Evolutionary conservation across 2,329 filamentous ascomycete species (phyloP).

Genomic region (Dothistroma septosporum): DNA sequence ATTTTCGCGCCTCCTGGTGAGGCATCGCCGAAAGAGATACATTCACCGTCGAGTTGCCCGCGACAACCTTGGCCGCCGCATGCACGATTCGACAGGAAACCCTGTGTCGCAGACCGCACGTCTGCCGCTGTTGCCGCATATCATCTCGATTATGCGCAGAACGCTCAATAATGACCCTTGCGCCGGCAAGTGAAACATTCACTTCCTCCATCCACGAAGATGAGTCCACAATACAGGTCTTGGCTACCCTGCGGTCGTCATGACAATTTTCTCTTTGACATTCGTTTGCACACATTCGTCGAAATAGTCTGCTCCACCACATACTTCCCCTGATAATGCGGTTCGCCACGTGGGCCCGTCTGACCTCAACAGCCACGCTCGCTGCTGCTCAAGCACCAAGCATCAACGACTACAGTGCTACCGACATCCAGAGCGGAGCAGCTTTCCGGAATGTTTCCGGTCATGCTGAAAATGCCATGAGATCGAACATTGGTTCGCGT

Average conservation of each 20-base stretch:
- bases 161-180: background rate
- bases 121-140: background rate
- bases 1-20: background rate
- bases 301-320: background rate
- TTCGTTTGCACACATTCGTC: slow-evolving; percentile 10
- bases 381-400: slow-evolving; percentile 22
- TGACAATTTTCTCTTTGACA: slow-evolving; percentile 1
- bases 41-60: background rate
- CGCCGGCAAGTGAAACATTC: background rate
- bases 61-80: background rate
- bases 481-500: slow-evolving; percentile 25
- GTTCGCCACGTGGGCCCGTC: slow-evolving; percentile 10
- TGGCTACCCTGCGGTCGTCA: slow-evolving; percentile 2
- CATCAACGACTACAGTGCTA: slow-evolving; percentile 24
- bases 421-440: slow-evolving; percentile 27
- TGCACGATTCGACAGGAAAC: background rate
- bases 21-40: background rate
- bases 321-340: slow-evolving; percentile 14
- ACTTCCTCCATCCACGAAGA: background rate
- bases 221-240: slow-evolving; percentile 7
- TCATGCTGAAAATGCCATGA: slow-evolving; percentile 29
- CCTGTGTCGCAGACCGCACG: background rate
- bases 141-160: background rate
- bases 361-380: slow-evolving; percentile 19
- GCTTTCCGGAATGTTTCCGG: slow-evolving; percentile 30